Percentiles rank a stretch among this genome's conserved stretches.
These are phyloP conservation scores for Vigna mungo DNA, from an alignment of 306 rosid species.

Conservation along the genomic window DNA sequence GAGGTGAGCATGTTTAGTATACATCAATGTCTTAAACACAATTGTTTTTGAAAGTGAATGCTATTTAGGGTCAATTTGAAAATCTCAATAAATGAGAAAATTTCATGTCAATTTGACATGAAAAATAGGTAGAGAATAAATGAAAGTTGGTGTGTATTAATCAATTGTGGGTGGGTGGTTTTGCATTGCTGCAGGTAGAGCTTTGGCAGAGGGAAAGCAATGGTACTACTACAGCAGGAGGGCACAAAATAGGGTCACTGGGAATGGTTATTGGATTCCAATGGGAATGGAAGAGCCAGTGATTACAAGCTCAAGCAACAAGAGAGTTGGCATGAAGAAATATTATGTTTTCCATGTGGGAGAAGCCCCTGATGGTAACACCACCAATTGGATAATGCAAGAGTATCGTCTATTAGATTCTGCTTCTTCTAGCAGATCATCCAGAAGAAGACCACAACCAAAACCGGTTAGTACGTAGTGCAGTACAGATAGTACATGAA, in stretches of 20 bases:
- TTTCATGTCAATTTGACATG: constrained; percentile 26
- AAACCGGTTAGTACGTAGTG: constrained; percentile 58
- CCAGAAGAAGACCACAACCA: constrained; percentile 66
- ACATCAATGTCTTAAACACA: too few species aligned
- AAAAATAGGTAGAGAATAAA: neutral
- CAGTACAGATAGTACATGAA: neutral
- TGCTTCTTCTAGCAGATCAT: constrained; percentile 55
- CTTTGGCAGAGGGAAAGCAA: constrained; percentile 83
- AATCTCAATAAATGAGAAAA: neutral
- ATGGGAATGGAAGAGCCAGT: constrained; percentile 80
- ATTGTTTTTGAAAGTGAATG: neutral
- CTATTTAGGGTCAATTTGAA: neutral
- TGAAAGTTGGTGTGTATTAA: constrained; percentile 15
- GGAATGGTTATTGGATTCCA: constrained; percentile 79
- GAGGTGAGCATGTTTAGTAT: neutral
- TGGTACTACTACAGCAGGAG: constrained; percentile 94
- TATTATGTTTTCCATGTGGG: constrained; percentile 67
- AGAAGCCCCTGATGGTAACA: constrained; percentile 59
- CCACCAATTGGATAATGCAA: constrained; percentile 93
- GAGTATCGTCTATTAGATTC: constrained; percentile 75
- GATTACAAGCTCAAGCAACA: constrained; percentile 47
- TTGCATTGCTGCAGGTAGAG: constrained; percentile 65
- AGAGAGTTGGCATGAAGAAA: constrained; percentile 78
- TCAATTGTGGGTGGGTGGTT: constrained; percentile 3
- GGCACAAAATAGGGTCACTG: constrained; percentile 63